Base-by-base conservation (phyloP, 106 monocot genomes). In the Apostasia shenzhenica region DNA sequence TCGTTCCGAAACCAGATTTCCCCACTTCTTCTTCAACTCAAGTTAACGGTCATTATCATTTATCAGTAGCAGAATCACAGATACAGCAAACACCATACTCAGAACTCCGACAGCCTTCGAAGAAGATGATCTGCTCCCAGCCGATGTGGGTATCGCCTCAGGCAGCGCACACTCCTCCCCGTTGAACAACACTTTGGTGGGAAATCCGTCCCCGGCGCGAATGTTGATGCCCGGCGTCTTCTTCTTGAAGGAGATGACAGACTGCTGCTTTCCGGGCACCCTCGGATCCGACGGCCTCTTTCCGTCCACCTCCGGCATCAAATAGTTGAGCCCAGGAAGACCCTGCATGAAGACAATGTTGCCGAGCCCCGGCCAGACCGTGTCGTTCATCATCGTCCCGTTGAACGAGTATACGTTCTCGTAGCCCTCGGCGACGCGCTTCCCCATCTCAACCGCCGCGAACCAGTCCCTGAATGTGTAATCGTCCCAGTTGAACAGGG, bases 91-190 rank as follows among this genome's bases (percentile, higher is more conserved):
- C 4, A 13, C 42, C 10, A 75, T 13, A 69, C 1, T 66, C 13
- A 44, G 40, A 63, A 66, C 54, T 39, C 55, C 48, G n/a, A 1
- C 39, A 55, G 54, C 47, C 8, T n/a, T 3, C 1, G 48, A 48
- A 48, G 65, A 14, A 14, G 48, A 65, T 40, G 62, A 9, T 26
- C 46, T 65, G 48, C 26, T 48, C 3, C 72, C 81, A 48, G 14
- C 53, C 5, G 58, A 58, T 1, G 44, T 57, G 4, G 88, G 88
- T 41, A 85, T 74, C 26, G 39, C 69, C 8, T 80, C 80, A 1
- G 97, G 97, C 1, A 99, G 71, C 0, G 92, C 65, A 53, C 97
- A 99, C 57, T 99, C 97, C 71, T 90, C 97, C 1, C 97, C 97
- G 14, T 99, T 93, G 67, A 99, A 99, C 70, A 75, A 87, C 39